These are phyloP conservation scores for Glycine latifolia DNA, from an alignment of 306 rosid species.

Conservation along the genomic window DNA sequence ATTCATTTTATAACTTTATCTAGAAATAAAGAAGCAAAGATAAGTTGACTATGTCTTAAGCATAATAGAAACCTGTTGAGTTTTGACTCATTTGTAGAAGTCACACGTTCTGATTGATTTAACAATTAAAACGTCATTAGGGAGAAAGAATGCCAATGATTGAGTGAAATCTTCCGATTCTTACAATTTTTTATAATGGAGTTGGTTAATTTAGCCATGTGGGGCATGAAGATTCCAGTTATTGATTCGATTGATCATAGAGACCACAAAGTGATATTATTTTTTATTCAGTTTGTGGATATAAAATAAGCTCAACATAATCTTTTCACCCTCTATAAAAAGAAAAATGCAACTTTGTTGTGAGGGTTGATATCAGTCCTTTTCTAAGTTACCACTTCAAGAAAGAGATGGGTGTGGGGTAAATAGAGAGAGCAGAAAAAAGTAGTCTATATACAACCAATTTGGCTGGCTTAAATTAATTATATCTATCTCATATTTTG, in stretches of 20 bases:
- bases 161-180: slow-evolving; percentile 15
- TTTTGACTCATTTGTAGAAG: slow-evolving; percentile 13
- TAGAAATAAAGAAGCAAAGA: background rate
- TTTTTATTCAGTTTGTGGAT: slow-evolving; percentile 36
- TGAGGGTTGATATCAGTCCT: slow-evolving; percentile 42
- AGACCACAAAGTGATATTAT: slow-evolving; percentile 32
- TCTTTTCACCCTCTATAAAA: background rate
- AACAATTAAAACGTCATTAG: background rate
- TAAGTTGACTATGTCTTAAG: too few relatives aligned
- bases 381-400: slow-evolving; percentile 43
- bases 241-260: slow-evolving; percentile 35
- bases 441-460: slow-evolving; percentile 38
- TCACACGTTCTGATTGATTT: slow-evolving; percentile 27
- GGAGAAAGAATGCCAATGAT: slow-evolving; percentile 41
- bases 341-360: slow-evolving; percentile 35
- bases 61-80: background rate
- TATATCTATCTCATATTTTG: slow-evolving; percentile 19
- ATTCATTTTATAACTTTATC: background rate
- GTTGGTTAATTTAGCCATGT: slow-evolving; percentile 19
- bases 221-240: slow-evolving; percentile 40
- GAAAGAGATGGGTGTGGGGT: slow-evolving; percentile 48
- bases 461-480: slow-evolving; percentile 40
- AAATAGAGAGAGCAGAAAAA: background rate
- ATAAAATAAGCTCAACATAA: slow-evolving; percentile 32
- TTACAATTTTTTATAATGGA: background rate